phyloP scores from a whole-genome alignment of 2,329 filamentous ascomycete species.

The Fusarium poae region DNA sequence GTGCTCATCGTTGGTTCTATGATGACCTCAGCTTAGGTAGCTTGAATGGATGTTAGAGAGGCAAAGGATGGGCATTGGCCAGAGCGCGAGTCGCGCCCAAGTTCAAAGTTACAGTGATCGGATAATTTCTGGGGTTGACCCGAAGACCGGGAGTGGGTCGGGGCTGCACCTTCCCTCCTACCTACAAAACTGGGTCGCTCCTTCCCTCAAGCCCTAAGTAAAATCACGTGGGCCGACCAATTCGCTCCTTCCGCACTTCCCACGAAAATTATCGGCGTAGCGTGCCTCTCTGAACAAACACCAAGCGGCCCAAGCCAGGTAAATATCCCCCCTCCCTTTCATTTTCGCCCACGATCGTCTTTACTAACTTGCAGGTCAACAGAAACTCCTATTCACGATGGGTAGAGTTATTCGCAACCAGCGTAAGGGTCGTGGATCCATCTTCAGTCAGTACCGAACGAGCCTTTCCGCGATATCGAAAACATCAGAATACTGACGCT shows the following conservation, averaged over 20 bases:
- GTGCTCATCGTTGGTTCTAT: constrained; percentile 17
- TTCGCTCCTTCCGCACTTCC: constrained; percentile 24
- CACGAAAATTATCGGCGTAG: constrained; percentile 55
- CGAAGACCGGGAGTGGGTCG: not conserved
- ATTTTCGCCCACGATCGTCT: constrained; percentile 46
- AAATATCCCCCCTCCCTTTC: constrained; percentile 47
- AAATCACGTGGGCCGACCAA: constrained; percentile 50
- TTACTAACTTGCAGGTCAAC: constrained; percentile 50
- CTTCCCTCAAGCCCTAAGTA: not conserved
- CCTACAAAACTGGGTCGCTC: too few species aligned
- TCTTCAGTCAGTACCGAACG: constrained; percentile 64
- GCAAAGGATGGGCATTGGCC: constrained; percentile 30
- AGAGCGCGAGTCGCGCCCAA: constrained; percentile 23
- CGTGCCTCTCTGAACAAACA: constrained; percentile 54
- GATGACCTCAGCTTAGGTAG: constrained; percentile 33
- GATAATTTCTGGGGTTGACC: constrained; percentile 24
- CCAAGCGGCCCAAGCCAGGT: constrained; percentile 59
- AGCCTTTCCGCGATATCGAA: constrained; percentile 44
- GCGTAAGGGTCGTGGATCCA: constrained; percentile 71
- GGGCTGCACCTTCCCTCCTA: too few species aligned
- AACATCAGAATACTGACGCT: constrained; percentile 51
- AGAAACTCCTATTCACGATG: constrained; percentile 58
- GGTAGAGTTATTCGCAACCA: constrained; percentile 75
- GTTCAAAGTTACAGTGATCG: constrained; percentile 2
- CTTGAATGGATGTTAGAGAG: constrained; percentile 16